Evolutionary conservation across 1,284 basidiomycete genomes (phyloP).

Genomic region (Puccinia coronata): DNA sequence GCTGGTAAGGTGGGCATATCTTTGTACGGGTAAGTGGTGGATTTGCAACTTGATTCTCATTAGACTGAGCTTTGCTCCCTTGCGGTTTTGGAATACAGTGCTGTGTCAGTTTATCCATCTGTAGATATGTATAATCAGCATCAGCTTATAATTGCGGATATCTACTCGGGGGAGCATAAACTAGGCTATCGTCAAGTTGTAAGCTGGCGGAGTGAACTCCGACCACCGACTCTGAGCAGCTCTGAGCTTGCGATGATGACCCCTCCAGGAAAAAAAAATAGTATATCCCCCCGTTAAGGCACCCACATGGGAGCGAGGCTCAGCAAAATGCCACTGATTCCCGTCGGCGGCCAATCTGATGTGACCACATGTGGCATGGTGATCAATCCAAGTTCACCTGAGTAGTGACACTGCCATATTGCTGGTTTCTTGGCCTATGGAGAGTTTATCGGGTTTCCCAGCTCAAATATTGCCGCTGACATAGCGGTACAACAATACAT

Average conservation of each 20-base stretch:
- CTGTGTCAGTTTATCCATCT: conserved; percentile 7
- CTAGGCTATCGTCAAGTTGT: too few relatives aligned
- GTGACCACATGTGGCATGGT: too few relatives aligned
- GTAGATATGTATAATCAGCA: neutral
- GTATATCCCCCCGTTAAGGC: neutral
- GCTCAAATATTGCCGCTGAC: neutral
- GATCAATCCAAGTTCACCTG: too few relatives aligned
- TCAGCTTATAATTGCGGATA: neutral
- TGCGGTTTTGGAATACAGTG: neutral
- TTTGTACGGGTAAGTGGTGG: conserved; percentile 5
- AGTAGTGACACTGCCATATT: neutral
- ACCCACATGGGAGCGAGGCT: neutral
- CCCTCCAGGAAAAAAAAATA: too few relatives aligned
- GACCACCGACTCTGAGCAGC: neutral
- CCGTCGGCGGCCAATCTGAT: too few relatives aligned
- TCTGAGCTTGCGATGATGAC: too few relatives aligned
- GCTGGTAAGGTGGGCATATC: neutral
- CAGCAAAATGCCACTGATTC: too few relatives aligned
- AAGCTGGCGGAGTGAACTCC: neutral
- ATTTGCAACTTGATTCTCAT: conserved; percentile 3
- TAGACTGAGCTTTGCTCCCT: conserved; percentile 2
- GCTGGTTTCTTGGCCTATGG: neutral
- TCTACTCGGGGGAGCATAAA: neutral
- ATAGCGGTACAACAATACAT: neutral
- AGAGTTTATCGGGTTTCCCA: neutral